A percentile compares a stretch with the other conserved stretches of the same genome.
phyloP scores from a whole-genome alignment of 169 alveolate species.

The Sarcocystis neurona region DNA sequence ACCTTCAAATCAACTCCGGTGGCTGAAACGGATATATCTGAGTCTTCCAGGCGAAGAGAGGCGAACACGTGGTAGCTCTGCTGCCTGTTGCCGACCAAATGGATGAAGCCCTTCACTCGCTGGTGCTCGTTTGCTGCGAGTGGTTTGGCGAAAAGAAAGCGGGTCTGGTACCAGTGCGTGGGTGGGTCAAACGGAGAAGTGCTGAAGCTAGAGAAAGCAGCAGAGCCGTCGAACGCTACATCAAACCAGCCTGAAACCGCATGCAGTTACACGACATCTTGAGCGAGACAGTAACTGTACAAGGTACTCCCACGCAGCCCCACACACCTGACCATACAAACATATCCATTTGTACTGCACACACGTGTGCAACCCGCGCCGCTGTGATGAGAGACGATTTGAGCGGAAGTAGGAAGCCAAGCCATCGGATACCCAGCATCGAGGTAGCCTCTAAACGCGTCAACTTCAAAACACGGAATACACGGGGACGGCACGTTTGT shows the following conservation, averaged over 20 bases:
- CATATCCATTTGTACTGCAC: too few species aligned
- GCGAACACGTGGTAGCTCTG: slow-evolving; percentile 66
- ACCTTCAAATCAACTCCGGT: slow-evolving; percentile 69
- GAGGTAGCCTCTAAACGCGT: too few species aligned
- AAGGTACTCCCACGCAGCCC: too few species aligned
- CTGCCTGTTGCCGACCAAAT: slow-evolving; percentile 67
- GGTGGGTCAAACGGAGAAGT: slow-evolving; percentile 58
- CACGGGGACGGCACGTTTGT: too few species aligned
- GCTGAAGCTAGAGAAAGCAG: slow-evolving; percentile 19
- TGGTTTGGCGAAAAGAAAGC: slow-evolving; percentile 65
- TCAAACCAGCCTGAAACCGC: slow-evolving; percentile 61
- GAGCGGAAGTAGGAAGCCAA: too few species aligned
- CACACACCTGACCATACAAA: too few species aligned
- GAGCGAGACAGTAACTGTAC: too few species aligned
- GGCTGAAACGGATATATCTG: slow-evolving; percentile 43
- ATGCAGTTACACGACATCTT: too few species aligned
- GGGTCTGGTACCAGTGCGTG: slow-evolving; percentile 69
- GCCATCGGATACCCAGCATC: too few species aligned
- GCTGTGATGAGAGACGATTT: too few species aligned
- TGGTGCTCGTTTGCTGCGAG: slow-evolving; percentile 72
- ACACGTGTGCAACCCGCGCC: too few species aligned
- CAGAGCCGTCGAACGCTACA: slow-evolving; percentile 55
- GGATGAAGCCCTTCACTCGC: slow-evolving; percentile 53
- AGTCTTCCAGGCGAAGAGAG: slow-evolving; percentile 56
- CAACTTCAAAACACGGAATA: too few species aligned